Base-by-base conservation (phyloP, 2,329 filamentous ascomycete genomes). In the Trichophyton benhamiae region DNA sequence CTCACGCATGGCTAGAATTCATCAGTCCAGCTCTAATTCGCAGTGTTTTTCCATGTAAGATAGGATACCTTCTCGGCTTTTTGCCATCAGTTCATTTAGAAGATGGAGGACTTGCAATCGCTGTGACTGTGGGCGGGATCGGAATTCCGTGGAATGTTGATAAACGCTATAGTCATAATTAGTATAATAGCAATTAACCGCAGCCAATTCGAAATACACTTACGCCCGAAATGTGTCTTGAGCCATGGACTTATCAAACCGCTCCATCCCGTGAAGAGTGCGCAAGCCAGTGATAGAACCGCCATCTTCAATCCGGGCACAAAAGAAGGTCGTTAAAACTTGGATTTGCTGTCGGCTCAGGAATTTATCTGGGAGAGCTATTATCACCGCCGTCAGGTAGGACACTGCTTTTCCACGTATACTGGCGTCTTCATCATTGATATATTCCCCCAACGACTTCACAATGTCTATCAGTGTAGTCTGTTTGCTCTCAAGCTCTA, bases 401-500 rank as follows among this genome's bases (percentile, higher is more conserved):
- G 73, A 74, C 63, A 77, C 73, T 69, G 82, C 80, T 72, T 85
- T 85, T n/a, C 80, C 79, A 44, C 85, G 78, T 49, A 82, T 76
- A 13, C 78, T 77, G 22, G 77, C 76, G 73, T 87, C 83, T 67
- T 86, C 83, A 70, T 85, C 82, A 66, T 86, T 87, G 68, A 87
- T 80, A 66, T 86, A 87, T 70, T 86, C 83, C 20, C 83, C 82
- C 36, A 87, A 75, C 52, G 82, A 83, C 68, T 85, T 82, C 60
- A 87, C 81, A 58, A 87, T 73, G 60, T 81, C 79, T 61, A 87
- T 77, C 38, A 87, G 76, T 66, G 82, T 85, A 59, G 82, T 75
- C 66, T 85, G 76, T 65, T 82, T 83, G 67, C 72, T 77, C 68
- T 84, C 80, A 63, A 87, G 75, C 70, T 80, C 82, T 85, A 58